Evolutionary conservation across 371 early-diverging fungal species (phyloP).

Genomic region (Dinochytrium kinnereticum): DNA sequence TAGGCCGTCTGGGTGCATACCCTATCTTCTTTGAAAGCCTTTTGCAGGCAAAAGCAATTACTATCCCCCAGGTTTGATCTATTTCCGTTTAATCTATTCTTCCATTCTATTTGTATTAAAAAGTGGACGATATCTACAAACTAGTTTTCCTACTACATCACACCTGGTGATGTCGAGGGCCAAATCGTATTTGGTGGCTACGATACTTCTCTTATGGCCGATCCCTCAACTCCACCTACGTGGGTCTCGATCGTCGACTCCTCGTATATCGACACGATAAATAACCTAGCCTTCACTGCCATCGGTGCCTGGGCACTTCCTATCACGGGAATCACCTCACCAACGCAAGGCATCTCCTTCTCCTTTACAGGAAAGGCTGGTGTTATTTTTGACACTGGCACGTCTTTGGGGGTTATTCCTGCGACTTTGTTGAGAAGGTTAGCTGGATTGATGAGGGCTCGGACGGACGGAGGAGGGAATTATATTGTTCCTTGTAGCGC

Average conservation of each 20-base stretch:
- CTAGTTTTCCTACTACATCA: slow-evolving; percentile 32
- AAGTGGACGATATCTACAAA: not conserved
- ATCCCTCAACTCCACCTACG: not conserved
- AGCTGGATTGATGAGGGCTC: not conserved
- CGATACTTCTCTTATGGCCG: slow-evolving; percentile 10
- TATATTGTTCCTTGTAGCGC: slow-evolving; percentile 22
- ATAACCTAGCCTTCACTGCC: slow-evolving; percentile 1
- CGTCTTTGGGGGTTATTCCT: slow-evolving; percentile 14
- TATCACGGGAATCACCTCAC: slow-evolving; percentile 7
- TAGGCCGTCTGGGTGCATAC: slow-evolving; percentile 15
- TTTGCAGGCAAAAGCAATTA: not conserved
- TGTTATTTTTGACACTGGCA: slow-evolving; percentile 14
- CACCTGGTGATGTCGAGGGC: slow-evolving; percentile 9
- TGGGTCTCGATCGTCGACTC: slow-evolving; percentile 17
- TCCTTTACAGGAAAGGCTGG: slow-evolving; percentile 10
- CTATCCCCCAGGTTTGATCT: slow-evolving; percentile 4
- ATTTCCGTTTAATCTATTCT: not conserved
- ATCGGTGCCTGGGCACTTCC: slow-evolving; percentile 16
- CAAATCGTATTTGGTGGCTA: slow-evolving; percentile 24
- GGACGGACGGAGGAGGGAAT: not conserved
- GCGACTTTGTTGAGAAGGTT: not conserved
- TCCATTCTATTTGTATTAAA: not conserved
- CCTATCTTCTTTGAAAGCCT: slow-evolving; percentile 18
- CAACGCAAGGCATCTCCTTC: not conserved
- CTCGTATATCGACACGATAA: not conserved